Base-by-base conservation (phyloP, 306 rosid genomes). In the Castanospermum australe region DNA sequence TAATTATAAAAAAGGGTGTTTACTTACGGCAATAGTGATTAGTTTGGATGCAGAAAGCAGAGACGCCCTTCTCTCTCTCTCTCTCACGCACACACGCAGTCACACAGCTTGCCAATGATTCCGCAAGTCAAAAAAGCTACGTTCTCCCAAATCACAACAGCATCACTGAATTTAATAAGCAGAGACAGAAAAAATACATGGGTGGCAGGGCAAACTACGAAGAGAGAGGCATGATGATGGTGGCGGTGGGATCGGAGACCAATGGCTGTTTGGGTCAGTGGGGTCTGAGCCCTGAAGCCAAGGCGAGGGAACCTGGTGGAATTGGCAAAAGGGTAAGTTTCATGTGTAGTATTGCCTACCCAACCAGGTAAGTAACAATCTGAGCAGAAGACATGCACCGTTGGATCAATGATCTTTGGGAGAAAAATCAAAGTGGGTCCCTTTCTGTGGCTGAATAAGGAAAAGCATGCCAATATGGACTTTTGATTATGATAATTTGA, bases 21-120 rank as follows among this genome's bases (percentile, higher is more conserved):
- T 11, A 54, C 85, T 83, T 76, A 86, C 87, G 1, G 60, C 2
- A 59, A 61, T 48, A 17, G 78, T 71, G 85, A 74, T 82, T 78
- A 76, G 79, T 55, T 69, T 54, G 20, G 77, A 63, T 22, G 54
- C 78, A 75, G 74, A 79, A 82, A 82, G 56, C 65, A 69, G 56
- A 54, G 30, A 67, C 68, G 5, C 65, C 18, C 22, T 45, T 54
- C 35, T 50, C 66, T 74, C 5, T 64, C 32, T 45, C 57, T 50
- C 35, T 60, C 54, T 61, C 18, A 24, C 10, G 7, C 15, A 10
- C 6, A 14, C 4, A 8, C 48, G 15, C 0, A n/a, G n/a, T n/a
- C n/a, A n/a, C n/a, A n/a, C n/a, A n/a, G n/a, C 15, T 10, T 35
- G 2, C 65, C 77, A 71, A 71, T 71, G 51, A 73, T 73, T 73